Percentiles rank a stretch among this genome's conserved stretches.
Evolutionary conservation across 176 grass and related monocot species (phyloP).

Genomic region (Dendrocalamus sinicus): DNA sequence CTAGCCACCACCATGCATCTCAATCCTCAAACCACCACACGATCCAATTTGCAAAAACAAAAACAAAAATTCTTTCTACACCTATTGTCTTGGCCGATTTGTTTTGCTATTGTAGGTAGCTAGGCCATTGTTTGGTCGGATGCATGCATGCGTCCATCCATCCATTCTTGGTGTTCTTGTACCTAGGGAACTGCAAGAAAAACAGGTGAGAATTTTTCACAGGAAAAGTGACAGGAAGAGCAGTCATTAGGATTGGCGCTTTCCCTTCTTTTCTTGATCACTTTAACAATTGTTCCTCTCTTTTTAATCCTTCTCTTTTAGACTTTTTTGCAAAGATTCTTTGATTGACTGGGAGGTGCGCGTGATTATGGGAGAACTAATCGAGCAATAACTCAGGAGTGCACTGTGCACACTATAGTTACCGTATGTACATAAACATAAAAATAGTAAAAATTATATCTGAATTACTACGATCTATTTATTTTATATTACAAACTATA

Average conservation of each 20-base stretch:
- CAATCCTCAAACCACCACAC: slow-evolving; percentile 23
- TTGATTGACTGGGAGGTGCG: slow-evolving; percentile 7
- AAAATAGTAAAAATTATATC: too few species aligned
- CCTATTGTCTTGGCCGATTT: background rate
- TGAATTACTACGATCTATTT: too few species aligned
- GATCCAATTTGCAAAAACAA: background rate
- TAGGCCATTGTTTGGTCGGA: slow-evolving; percentile 1
- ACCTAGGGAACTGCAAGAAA: background rate
- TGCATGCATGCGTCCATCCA: background rate
- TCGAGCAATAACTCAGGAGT: background rate
- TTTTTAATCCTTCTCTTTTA: background rate
- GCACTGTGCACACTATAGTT: background rate
- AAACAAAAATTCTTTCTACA: background rate
- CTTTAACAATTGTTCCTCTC: slow-evolving; percentile 21
- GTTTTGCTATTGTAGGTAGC: background rate
- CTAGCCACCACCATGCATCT: slow-evolving; percentile 10
- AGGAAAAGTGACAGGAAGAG: background rate
- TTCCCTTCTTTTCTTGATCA: slow-evolving; percentile 39
- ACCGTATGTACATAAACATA: too few species aligned
- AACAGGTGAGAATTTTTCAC: background rate
- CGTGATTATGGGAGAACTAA: background rate
- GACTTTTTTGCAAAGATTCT: slow-evolving; percentile 6
- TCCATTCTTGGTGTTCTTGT: slow-evolving; percentile 16
- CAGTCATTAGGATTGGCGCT: background rate
- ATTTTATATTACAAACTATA: too few species aligned